Base-by-base conservation (phyloP, 2,329 filamentous ascomycete species). In the Westerdykella sp. region DNA sequence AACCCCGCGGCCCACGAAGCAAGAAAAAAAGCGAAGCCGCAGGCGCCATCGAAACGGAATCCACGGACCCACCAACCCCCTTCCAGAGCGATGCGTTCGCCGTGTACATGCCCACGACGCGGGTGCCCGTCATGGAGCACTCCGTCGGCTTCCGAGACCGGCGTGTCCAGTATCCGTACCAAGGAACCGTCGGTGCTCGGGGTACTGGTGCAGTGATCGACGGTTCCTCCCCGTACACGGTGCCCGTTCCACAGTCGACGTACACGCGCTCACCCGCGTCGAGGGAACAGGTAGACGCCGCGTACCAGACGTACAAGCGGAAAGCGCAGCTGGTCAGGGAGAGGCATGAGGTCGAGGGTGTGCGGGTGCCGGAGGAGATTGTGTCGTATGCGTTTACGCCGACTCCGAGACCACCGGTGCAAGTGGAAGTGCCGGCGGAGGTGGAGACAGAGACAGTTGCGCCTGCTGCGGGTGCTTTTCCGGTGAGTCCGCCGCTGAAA, bases 21-120 rank as follows among this genome's bases (percentile, higher is more conserved):
- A 47, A 54, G 23, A 63, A 59, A 34, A 59, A 49, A 4, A 51
- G 50, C 5, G 46, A 54, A 32, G 51, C 54, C 1, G 61, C 54
- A 32, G 51, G 53, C 1, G 61, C 54, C 0, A 63, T 65, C 15
- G 42, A 45, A 18, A 63, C 62, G 2, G 56, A 65, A 25, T 50
- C 55, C 0, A 55, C 54, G 1, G 51, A 53, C 15, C 47, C 49
- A 1, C 55, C 59, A 3, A 53, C 54, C 5, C 52, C 54, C 2
- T 65, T 65, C 39, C 58, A 65, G 40, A 63, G 58, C 40, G 62
- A 65, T 42, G 57, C 58, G 0, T 65, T 63, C 34, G 60, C 60
- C 10, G 47, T 65, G 5, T 50, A 61, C 10, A 63, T 62, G 59
- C 62, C 60, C 2, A 62, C 59, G 1, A 65, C 62, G 4, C 52